phyloP scores from a whole-genome alignment of 1,284 basidiomycete species.

The Ceraceosorus bombacis region DNA sequence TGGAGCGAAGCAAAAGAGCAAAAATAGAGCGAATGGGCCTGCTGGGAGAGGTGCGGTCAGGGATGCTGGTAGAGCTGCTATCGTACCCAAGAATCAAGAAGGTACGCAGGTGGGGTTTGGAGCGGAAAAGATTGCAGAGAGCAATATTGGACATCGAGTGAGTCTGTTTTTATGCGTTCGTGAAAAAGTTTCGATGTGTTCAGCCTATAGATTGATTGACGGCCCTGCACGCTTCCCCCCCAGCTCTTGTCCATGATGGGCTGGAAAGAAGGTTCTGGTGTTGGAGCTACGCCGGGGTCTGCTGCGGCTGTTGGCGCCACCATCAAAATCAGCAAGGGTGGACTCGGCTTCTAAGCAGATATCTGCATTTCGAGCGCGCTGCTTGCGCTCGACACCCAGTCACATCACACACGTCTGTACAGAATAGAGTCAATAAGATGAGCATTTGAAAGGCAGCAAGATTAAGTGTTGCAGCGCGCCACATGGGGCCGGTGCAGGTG shows the following conservation, averaged over 20 bases:
- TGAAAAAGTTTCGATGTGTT: too few relatives aligned
- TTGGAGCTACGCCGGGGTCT: slow-evolving; percentile 37
- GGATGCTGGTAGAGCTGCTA: slow-evolving; percentile 11
- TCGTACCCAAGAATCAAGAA: slow-evolving; percentile 33
- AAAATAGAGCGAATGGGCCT: not conserved
- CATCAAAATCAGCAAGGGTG: slow-evolving; percentile 40
- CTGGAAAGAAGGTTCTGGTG: slow-evolving; percentile 40
- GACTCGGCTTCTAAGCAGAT: slow-evolving; percentile 32
- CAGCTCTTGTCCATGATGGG: slow-evolving; percentile 43
- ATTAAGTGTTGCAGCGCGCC: too few relatives aligned
- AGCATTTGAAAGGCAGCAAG: too few relatives aligned
- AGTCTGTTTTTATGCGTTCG: not conserved
- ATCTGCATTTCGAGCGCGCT: too few relatives aligned
- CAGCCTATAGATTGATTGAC: too few relatives aligned
- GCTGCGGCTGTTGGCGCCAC: slow-evolving; percentile 41
- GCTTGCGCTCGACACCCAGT: too few relatives aligned
- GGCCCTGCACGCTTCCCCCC: not conserved
- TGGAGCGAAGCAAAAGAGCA: slow-evolving; percentile 1
- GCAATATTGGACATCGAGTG: slow-evolving; percentile 43
- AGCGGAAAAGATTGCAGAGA: slow-evolving; percentile 41
- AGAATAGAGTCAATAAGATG: too few relatives aligned
- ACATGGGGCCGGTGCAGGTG: too few relatives aligned
- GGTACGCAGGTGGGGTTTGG: slow-evolving; percentile 42
- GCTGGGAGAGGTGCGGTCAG: not conserved
- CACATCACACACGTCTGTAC: too few relatives aligned